phyloP scores from a whole-genome alignment of 1,284 basidiomycete species.

The Moesziomyces globuligerus region DNA sequence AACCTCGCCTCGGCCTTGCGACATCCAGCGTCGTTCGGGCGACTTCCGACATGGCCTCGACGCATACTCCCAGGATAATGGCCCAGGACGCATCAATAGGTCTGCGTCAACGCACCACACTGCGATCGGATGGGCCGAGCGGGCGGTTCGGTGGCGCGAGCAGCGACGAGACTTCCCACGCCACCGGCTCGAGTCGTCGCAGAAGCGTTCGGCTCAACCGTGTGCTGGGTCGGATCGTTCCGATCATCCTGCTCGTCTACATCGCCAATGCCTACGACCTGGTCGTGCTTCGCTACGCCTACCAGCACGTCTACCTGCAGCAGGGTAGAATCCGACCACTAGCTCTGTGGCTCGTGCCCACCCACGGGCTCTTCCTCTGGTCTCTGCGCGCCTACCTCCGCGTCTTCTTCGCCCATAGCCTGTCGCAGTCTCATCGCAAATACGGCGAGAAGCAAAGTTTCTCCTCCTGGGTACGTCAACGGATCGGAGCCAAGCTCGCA shows the following conservation, averaged over 20 bases:
- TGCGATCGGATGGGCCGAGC: too few relatives aligned
- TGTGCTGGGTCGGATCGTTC: slow-evolving; percentile 38
- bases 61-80: neutral
- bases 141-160: too few relatives aligned
- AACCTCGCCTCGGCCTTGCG: neutral
- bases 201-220: slow-evolving; percentile 35
- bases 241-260: slow-evolving; percentile 43
- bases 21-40: neutral
- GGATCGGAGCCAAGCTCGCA: slow-evolving; percentile 8
- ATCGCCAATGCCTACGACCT: slow-evolving; percentile 29
- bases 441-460: neutral
- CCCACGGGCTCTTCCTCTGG: slow-evolving; percentile 23
- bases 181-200: neutral
- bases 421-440: neutral
- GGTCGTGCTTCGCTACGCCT: slow-evolving; percentile 26
- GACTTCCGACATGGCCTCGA: neutral
- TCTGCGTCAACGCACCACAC: neutral
- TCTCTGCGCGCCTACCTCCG: slow-evolving; percentile 28
- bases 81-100: neutral
- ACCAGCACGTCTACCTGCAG: slow-evolving; percentile 14
- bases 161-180: neutral
- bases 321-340: slow-evolving; percentile 1
- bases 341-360: slow-evolving; percentile 19
- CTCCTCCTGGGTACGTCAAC: slow-evolving; percentile 2
- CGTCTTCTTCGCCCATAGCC: slow-evolving; percentile 27